These are phyloP conservation scores for Colletotrichum higginsianum DNA, from an alignment of 2,329 filamentous ascomycete species.

Conservation along the genomic window DNA sequence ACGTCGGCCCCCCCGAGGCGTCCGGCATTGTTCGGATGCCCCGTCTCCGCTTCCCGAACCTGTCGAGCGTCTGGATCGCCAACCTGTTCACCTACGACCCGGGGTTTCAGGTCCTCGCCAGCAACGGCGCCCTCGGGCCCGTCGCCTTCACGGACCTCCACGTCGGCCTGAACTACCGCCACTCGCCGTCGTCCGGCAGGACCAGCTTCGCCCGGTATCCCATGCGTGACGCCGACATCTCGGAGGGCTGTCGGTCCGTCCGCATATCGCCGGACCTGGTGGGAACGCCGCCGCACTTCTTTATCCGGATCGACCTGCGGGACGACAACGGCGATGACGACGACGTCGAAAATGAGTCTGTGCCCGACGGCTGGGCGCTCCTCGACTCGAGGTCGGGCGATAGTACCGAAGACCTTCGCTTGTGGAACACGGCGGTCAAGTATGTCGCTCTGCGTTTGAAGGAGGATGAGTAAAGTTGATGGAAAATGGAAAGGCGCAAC, in stretches of 20 bases:
- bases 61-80: neutral
- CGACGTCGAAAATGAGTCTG: no score
- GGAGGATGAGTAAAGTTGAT: neutral
- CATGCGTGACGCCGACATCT: neutral
- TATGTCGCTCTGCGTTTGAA: neutral
- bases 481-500: neutral
- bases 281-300: neutral
- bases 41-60: neutral
- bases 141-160: neutral
- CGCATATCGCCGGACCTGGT: neutral
- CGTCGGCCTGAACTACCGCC: neutral
- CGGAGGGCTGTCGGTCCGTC: neutral
- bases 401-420: fast-evolving
- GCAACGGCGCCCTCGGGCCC: no score
- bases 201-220: no score
- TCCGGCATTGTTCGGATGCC: neutral
- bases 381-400: neutral
- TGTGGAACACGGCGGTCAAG: neutral
- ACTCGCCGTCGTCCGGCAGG: neutral
- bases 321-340: fast-evolving
- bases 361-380: neutral
- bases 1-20: neutral
- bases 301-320: neutral
- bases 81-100: neutral
- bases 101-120: neutral